Conservation (phyloP, 1,284 basidiomycete genomes). For the Puccinia brachypodii region DNA sequence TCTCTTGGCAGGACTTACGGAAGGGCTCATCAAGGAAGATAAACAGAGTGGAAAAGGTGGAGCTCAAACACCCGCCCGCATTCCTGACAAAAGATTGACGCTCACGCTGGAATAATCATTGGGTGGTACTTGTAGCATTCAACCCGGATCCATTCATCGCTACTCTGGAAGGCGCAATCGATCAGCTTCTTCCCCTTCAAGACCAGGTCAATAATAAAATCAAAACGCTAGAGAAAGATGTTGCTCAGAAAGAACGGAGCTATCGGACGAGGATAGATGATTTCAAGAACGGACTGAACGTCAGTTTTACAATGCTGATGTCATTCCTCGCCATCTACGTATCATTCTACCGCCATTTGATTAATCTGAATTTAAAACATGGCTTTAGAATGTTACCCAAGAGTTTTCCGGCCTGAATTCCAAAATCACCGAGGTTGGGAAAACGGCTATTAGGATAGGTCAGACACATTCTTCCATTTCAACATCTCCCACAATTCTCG, state of each 20-base stretch:
- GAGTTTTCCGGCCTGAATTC: constrained; percentile 48
- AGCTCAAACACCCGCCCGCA: neutral
- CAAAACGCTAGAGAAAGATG: constrained; percentile 37
- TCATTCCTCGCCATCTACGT: neutral
- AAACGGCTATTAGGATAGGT: constrained; percentile 93
- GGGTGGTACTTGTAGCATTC: constrained; percentile 25
- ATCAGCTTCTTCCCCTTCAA: constrained; percentile 41
- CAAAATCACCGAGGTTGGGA: constrained; percentile 85
- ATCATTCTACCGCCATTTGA: neutral
- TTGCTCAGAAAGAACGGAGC: constrained; percentile 39
- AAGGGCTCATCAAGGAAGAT: constrained; percentile 46
- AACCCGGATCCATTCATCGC: constrained; percentile 49
- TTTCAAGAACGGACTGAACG: constrained; percentile 45
- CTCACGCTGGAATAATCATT: constrained; percentile 6
- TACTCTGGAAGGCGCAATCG: constrained; percentile 42
- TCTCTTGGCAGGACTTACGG: constrained; percentile 39
- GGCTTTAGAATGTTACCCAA: constrained; percentile 33
- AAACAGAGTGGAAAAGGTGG: constrained; percentile 46
- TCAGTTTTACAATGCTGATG: too few relatives aligned
- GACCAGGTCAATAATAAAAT: constrained; percentile 33
- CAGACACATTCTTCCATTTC: constrained; percentile 52
- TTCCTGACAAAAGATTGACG: neutral
- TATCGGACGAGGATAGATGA: constrained; percentile 47
- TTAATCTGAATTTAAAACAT: neutral
- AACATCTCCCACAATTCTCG: constrained; percentile 46